A percentile compares a stretch with the other conserved stretches of the same genome.
phyloP scores from a whole-genome alignment of 2,329 filamentous ascomycete species.

The Ploettnerulaceae sp. region DNA sequence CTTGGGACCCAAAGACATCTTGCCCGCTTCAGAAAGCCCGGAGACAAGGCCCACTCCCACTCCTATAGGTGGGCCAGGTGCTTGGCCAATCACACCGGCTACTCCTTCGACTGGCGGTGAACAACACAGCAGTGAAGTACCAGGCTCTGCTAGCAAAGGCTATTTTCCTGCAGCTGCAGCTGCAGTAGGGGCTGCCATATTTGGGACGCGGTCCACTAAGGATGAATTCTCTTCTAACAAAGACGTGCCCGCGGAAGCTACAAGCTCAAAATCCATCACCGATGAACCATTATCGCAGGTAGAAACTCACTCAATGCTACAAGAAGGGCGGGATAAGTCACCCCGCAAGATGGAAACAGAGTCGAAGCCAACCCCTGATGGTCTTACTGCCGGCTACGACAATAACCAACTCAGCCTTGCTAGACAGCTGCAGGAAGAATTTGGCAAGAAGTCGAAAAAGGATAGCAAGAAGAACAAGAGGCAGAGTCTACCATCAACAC shows the following conservation, averaged over 20 bases:
- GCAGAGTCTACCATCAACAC: constrained; percentile 27
- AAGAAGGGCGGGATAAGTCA: no score
- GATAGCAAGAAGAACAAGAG: constrained; percentile 33
- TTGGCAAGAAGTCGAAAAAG: constrained; percentile 27
- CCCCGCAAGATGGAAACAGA: constrained; percentile 8
- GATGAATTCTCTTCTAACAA: constrained; percentile 5
- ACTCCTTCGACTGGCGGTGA: constrained; percentile 16
- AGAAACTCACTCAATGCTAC: no score
- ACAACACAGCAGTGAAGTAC: constrained; percentile 8
- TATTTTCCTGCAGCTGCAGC: constrained; percentile 20
- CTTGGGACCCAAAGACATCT: constrained; percentile 2
- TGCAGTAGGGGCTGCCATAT: constrained; percentile 14
- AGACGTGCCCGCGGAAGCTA: constrained; percentile 2
- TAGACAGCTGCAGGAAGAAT: constrained; percentile 29
- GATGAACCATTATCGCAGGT: not conserved
- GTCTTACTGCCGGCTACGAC: constrained; percentile 23
- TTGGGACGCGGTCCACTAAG: constrained; percentile 6
- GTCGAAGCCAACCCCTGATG: constrained; percentile 17
- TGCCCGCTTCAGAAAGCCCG: constrained; percentile 8
- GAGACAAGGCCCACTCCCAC: constrained; percentile 17
- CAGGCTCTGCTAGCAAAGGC: constrained; percentile 12
- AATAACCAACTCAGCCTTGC: constrained; percentile 30
- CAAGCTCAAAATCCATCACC: constrained; percentile 6
- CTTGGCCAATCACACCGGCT: constrained; percentile 22
- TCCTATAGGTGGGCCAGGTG: constrained; percentile 23